Base-by-base conservation (phyloP, 2,329 filamentous ascomycete genomes). In the Exophiala sp. region DNA sequence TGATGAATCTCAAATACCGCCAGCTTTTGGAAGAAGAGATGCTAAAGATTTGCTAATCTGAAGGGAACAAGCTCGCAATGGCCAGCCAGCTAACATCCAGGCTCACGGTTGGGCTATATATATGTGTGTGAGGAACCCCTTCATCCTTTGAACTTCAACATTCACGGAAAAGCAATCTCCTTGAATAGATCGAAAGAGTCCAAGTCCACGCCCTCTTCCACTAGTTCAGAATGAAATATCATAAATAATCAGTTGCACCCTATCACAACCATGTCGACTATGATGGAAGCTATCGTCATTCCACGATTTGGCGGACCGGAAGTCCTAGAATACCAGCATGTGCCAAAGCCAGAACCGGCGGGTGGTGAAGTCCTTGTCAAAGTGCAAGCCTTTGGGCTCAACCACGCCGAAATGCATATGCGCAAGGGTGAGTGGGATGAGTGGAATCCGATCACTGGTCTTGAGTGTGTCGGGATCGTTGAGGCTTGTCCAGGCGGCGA, bases 331-430 rank as follows among this genome's bases (percentile, higher is more conserved):
- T 51, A 62, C 46, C 57, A 62, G 43, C 53, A 48, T 2, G 64
- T 66, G 16, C 47, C 62, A n/a, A 67, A 65, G 44, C 67, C 70
- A 6, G 41, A 49, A 1, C 65, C 69, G 3, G 45, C 24, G 2
- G 9, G 16, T 3, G 56, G 68, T 47, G 55, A 69, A 38, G 67
- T 66, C 1, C 58, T 72, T 11, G 65, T 74, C 57, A 55, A 65
- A 53, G 66, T 75, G 38, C 64, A 67, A 54, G 72, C 73, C 7
- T 76, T 76, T 47, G 73, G 73, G 2, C 56, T 75, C 38, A 75
- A 76, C 56, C 72, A 75, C 54, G 74, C 73, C 7, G 73, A 76
- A 59, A 73, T 74, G 68, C 71, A 75, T 60, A 75, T 76, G 72
- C 70, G 73, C 18, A 68, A 65, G 39, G 73, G 73, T 10, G 72